These are phyloP conservation scores for Pseudogymnoascus sp. DNA, from an alignment of 2,329 filamentous ascomycete genomes.

Conservation along the genomic window DNA sequence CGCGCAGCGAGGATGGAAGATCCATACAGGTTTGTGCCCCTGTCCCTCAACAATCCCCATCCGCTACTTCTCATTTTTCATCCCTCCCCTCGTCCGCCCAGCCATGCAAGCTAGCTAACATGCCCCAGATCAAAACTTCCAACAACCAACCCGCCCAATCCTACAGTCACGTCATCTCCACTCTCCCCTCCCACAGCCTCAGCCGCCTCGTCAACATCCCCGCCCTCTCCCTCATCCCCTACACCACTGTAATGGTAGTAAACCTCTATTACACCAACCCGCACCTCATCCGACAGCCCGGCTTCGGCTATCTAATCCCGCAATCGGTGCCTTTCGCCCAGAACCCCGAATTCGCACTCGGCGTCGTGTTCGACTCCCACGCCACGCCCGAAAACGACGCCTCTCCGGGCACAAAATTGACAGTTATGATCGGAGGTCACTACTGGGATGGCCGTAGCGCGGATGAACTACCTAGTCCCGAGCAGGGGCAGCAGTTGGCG, in stretches of 20 bases:
- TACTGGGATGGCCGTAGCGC: slow-evolving; percentile 59
- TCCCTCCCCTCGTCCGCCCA: not conserved
- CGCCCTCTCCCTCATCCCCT: slow-evolving; percentile 45
- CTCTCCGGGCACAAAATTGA: slow-evolving; percentile 67
- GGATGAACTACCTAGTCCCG: slow-evolving; percentile 49
- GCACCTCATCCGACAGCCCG: slow-evolving; percentile 52
- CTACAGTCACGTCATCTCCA: slow-evolving; percentile 55
- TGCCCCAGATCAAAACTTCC: slow-evolving; percentile 29
- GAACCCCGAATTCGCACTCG: slow-evolving; percentile 76
- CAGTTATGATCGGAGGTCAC: slow-evolving; percentile 90
- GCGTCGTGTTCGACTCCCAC: slow-evolving; percentile 79
- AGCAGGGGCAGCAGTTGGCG: slow-evolving; percentile 62
- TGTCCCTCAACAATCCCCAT: not conserved
- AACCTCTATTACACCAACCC: slow-evolving; percentile 74
- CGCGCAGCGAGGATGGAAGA: not conserved
- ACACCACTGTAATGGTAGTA: slow-evolving; percentile 81
- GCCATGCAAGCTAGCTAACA: slow-evolving; percentile 19
- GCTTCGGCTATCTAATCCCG: slow-evolving; percentile 90
- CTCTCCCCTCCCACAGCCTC: slow-evolving; percentile 35
- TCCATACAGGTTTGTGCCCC: not conserved
- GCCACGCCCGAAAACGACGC: slow-evolving; percentile 29
- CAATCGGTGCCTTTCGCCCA: slow-evolving; percentile 57
- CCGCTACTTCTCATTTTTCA: not conserved
- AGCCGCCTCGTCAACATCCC: slow-evolving; percentile 32
- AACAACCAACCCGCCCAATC: slow-evolving; percentile 18